Evolutionary conservation across 352 stramenopile genomes (phyloP).

Genomic region (Globisporangium viniferum): DNA sequence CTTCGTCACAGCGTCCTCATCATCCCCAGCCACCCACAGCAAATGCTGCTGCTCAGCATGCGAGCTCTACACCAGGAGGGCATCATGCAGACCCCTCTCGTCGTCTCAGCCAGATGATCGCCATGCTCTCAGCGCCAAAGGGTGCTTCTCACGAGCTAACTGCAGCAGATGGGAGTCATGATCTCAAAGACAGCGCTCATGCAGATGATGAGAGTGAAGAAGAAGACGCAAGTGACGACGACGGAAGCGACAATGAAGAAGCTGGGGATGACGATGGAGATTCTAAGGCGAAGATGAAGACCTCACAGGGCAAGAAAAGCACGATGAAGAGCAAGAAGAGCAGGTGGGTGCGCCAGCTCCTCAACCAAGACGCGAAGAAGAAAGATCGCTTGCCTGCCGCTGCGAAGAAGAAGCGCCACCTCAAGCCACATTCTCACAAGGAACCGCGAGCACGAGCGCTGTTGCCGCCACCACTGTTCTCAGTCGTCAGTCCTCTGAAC

Average conservation of each 20-base stretch:
- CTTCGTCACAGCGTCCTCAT: neutral
- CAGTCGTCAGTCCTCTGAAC: constrained; percentile 17
- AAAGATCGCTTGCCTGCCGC: constrained; percentile 3
- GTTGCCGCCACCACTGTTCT: constrained; percentile 26
- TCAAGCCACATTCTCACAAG: neutral
- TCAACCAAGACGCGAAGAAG: constrained; percentile 11
- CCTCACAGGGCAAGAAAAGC: constrained; percentile 4
- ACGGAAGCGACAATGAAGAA: neutral
- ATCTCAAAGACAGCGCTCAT: neutral
- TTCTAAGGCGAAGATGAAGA: neutral
- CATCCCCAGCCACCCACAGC: neutral
- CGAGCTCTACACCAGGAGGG: neutral
- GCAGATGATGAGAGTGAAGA: neutral
- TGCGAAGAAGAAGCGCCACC: neutral
- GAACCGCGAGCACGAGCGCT: neutral
- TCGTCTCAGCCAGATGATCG: constrained; percentile 1
- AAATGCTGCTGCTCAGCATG: neutral
- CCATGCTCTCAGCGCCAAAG: neutral
- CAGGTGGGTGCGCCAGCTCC: constrained; percentile 11
- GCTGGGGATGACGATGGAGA: neutral
- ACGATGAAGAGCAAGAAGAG: constrained; percentile 4
- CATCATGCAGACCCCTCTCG: neutral
- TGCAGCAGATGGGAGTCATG: neutral
- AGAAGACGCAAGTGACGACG: neutral
- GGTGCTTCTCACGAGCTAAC: neutral